A percentile compares a stretch with the other conserved stretches of the same genome.
phyloP scores from a whole-genome alignment of 1,139 yeast genomes.

The Blastobotrys malaysiensis region DNA sequence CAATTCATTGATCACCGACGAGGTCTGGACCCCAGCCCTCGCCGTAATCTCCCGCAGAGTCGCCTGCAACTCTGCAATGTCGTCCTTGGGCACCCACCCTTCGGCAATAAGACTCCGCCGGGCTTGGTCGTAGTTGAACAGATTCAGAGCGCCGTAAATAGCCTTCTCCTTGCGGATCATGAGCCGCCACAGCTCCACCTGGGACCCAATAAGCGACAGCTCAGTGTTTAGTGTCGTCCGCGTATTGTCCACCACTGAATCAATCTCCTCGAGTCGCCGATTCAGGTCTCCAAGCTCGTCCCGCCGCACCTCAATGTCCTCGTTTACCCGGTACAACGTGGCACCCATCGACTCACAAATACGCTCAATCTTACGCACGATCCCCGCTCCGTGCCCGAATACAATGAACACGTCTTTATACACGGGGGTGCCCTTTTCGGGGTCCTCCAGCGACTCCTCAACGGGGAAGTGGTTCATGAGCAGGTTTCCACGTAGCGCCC shows the following conservation, averaged over 20 bases:
- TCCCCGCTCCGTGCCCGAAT: constrained; percentile 80
- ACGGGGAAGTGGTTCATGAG: constrained; percentile 68
- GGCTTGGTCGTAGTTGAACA: constrained; percentile 78
- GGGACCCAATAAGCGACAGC: constrained; percentile 70
- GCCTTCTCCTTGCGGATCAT: constrained; percentile 64
- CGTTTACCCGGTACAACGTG: constrained; percentile 59
- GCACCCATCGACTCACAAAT: constrained; percentile 88
- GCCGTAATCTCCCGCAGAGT: constrained; percentile 56
- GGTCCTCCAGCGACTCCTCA: constrained; percentile 50
- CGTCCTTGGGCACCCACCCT: constrained; percentile 84
- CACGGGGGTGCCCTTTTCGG: constrained; percentile 28
- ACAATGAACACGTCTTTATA: constrained; percentile 74
- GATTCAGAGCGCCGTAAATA: constrained; percentile 70
- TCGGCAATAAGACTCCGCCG: constrained; percentile 93
- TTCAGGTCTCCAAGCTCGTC: constrained; percentile 56
- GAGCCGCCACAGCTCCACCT: constrained; percentile 67
- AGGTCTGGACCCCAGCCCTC: constrained; percentile 52
- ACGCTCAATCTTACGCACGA: constrained; percentile 61
- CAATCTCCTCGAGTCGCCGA: constrained; percentile 55
- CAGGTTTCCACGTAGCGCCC: constrained; percentile 85
- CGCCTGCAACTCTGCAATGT: constrained; percentile 43
- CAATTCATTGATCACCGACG: constrained; percentile 76
- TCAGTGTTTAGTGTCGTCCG: constrained; percentile 68
- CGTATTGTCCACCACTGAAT: constrained; percentile 67
- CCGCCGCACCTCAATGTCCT: constrained; percentile 50